Percentiles rank a stretch among this genome's conserved stretches.
phyloP scores from a whole-genome alignment of 2,329 filamentous ascomycete genomes.

The Colletotrichum coccodes region DNA sequence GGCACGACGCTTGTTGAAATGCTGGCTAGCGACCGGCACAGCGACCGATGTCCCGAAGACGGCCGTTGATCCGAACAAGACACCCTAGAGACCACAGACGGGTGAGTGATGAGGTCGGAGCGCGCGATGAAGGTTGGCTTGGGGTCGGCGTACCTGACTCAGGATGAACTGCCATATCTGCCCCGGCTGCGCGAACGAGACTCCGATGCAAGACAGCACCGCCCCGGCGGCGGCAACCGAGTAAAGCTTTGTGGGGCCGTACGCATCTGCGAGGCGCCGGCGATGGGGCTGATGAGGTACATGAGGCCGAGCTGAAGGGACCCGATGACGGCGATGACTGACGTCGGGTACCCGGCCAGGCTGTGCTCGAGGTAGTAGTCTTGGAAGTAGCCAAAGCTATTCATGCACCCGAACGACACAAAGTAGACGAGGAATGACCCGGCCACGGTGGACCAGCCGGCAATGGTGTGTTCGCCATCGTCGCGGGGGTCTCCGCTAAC shows the following conservation, averaged over 20 bases:
- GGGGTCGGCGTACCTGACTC: constrained; percentile 41
- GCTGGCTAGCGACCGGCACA: constrained; percentile 39
- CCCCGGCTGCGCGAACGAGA: constrained; percentile 15
- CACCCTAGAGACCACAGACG: too few relatives aligned
- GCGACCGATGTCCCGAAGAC: constrained; percentile 4
- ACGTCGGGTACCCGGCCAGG: constrained; percentile 44
- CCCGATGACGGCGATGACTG: constrained; percentile 56
- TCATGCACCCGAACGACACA: constrained; percentile 44
- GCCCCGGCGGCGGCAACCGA: constrained; percentile 7
- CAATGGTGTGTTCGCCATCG: constrained; percentile 8
- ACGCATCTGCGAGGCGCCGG: constrained; percentile 51
- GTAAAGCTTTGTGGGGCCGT: constrained; percentile 13
- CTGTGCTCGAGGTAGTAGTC: constrained; percentile 52
- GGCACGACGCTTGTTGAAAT: constrained; percentile 46
- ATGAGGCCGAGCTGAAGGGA: constrained; percentile 53
- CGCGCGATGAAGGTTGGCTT: too few relatives aligned
- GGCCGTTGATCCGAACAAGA: constrained; percentile 33
- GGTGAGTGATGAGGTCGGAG: too few relatives aligned
- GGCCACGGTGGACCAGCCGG: constrained; percentile 22
- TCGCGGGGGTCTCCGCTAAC: background rate
- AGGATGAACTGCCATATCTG: constrained; percentile 49
- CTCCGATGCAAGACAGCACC: constrained; percentile 9
- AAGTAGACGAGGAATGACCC: constrained; percentile 31
- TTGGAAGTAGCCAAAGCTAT: constrained; percentile 56
- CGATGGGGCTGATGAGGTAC: constrained; percentile 49